Percentiles rank a stretch among this genome's conserved stretches.
Conservation (phyloP, 345 rosid species). For the Anastatica hierochuntica region DNA sequence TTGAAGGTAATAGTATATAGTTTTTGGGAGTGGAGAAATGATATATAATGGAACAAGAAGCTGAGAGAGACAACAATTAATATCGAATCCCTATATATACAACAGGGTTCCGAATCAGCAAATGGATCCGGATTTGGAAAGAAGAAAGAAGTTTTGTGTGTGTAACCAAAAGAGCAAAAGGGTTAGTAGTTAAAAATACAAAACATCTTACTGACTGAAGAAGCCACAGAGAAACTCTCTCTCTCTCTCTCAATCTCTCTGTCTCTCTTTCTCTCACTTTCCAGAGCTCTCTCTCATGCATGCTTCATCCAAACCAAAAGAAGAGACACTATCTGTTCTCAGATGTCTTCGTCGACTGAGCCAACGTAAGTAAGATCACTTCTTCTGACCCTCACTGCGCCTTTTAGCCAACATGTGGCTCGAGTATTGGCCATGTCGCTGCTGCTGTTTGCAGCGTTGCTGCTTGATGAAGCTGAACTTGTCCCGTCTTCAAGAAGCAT, state of each 20-base stretch:
- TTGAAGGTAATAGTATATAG: slow-evolving; percentile 8
- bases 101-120: slow-evolving; percentile 25
- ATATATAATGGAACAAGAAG: slow-evolving; percentile 27
- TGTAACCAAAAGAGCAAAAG: slow-evolving; percentile 15
- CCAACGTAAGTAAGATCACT: slow-evolving; percentile 79
- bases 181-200: slow-evolving; percentile 30
- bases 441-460: slow-evolving; percentile 41
- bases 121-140: slow-evolving; percentile 19
- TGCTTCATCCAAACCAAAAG: no score
- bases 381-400: slow-evolving; percentile 81
- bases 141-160: neutral
- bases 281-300: neutral
- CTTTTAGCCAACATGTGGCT: slow-evolving; percentile 93
- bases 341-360: slow-evolving; percentile 87
- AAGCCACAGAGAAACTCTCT: slow-evolving; percentile 24
- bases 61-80: no score
- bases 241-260: no score
- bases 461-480: slow-evolving; percentile 51
- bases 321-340: no score
- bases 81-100: slow-evolving; percentile 26
- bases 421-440: slow-evolving; percentile 68
- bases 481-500: slow-evolving; percentile 87
- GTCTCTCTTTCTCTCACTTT: no score
- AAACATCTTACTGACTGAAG: slow-evolving; percentile 15
- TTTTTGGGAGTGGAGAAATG: slow-evolving; percentile 3